phyloP scores from a whole-genome alignment of 1,284 basidiomycete genomes.

The Pseudozyma thailandica region DNA sequence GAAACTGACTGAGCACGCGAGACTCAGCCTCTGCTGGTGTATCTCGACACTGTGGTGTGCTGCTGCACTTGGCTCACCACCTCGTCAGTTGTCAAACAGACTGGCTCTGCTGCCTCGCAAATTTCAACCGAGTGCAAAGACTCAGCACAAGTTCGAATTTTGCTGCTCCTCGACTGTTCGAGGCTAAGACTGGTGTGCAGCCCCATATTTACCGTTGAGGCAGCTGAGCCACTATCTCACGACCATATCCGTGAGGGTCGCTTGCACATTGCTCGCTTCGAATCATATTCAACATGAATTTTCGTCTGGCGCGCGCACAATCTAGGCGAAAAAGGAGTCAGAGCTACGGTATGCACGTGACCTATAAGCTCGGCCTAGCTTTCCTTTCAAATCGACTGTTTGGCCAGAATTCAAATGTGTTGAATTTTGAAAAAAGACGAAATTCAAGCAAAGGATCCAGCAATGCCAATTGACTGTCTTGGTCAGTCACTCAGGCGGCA shows the following conservation, averaged over 20 bases:
- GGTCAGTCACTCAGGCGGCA: background rate
- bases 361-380: background rate
- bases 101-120: constrained; percentile 7
- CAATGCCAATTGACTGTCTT: constrained; percentile 41
- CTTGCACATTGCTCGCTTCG: background rate
- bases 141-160: background rate
- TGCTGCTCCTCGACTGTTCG: too few relatives aligned
- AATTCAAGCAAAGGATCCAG: constrained; percentile 15
- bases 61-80: background rate
- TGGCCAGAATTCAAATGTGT: too few relatives aligned
- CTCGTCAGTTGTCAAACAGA: too few relatives aligned
- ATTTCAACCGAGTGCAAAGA: background rate
- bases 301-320: constrained; percentile 1
- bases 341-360: background rate
- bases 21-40: background rate
- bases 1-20: constrained; percentile 1
- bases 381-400: too few relatives aligned
- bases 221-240: constrained; percentile 1
- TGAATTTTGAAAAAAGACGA: background rate
- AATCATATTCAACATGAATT: background rate
- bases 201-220: background rate
- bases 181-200: constrained; percentile 2
- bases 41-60: background rate
- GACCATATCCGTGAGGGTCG: constrained; percentile 1
- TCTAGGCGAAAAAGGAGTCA: background rate